These are phyloP conservation scores for Acacia pycnantha DNA, from an alignment of 331 rosid genomes.

Conservation along the genomic window DNA sequence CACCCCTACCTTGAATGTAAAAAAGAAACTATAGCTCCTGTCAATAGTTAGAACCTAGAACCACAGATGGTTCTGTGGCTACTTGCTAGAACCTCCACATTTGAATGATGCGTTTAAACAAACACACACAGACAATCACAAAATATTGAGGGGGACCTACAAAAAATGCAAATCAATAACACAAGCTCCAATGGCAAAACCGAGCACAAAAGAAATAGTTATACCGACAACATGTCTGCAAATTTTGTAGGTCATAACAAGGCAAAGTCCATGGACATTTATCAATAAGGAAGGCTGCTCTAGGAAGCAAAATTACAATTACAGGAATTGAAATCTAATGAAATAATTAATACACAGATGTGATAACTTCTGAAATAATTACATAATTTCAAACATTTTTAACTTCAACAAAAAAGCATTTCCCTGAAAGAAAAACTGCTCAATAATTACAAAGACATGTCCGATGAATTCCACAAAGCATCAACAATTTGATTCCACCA, in stretches of 20 bases:
- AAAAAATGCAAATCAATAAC: not conserved
- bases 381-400: not conserved
- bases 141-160: not conserved
- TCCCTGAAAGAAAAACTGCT: not conserved
- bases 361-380: not conserved
- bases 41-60: too few relatives aligned
- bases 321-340: not conserved
- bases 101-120: not conserved
- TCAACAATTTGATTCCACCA: not conserved
- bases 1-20: too few relatives aligned
- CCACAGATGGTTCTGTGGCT: too few relatives aligned
- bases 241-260: not conserved
- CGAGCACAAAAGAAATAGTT: not conserved
- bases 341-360: not conserved
- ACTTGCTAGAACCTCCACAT: too few relatives aligned
- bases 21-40: too few relatives aligned
- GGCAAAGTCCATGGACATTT: not conserved
- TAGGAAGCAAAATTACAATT: not conserved
- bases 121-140: not conserved
- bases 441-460: conserved; percentile 1
- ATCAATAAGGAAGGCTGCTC: not conserved
- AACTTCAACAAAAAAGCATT: not conserved
- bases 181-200: not conserved
- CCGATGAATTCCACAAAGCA: conserved; percentile 2
- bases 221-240: not conserved